Evolutionary conservation across 2,329 filamentous ascomycete species (phyloP).

Genomic region (Colletotrichum abscissum): DNA sequence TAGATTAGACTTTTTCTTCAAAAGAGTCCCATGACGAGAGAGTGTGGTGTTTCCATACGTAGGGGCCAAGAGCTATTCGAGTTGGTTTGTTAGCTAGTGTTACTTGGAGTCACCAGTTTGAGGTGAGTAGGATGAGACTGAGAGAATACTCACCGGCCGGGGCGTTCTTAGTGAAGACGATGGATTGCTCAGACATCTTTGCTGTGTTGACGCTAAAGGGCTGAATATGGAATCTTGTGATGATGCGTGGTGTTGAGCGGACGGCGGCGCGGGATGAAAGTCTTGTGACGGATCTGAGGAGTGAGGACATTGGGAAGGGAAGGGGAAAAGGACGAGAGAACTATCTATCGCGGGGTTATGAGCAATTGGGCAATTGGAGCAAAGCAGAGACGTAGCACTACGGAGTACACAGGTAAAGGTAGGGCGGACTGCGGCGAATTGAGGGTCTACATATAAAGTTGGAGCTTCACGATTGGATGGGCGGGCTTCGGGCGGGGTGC

Average conservation of each 20-base stretch:
- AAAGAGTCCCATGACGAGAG: background rate
- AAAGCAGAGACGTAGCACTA: background rate
- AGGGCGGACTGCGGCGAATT: slow-evolving; percentile 1
- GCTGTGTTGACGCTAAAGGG: slow-evolving; percentile 22
- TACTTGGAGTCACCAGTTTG: too few species aligned
- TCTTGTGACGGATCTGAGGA: slow-evolving; percentile 35
- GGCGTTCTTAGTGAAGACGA: slow-evolving; percentile 69
- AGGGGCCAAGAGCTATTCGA: slow-evolving; percentile 68
- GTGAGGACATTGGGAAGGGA: slow-evolving; percentile 27
- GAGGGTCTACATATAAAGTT: background rate
- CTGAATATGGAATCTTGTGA: slow-evolving; percentile 8
- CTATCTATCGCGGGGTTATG: slow-evolving; percentile 8
- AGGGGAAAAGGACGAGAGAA: background rate
- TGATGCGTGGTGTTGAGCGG: background rate
- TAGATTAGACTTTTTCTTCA: background rate
- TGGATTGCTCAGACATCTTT: slow-evolving; percentile 46
- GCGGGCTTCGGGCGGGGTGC: background rate
- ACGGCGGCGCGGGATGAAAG: slow-evolving; percentile 24
- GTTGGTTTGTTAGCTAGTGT: slow-evolving; percentile 22
- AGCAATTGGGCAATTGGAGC: background rate
- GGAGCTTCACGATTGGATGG: slow-evolving; percentile 6
- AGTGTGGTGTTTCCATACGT: slow-evolving; percentile 58
- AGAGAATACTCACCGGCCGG: slow-evolving; percentile 61
- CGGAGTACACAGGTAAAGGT: background rate
- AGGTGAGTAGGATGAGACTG: too few species aligned